phyloP scores from a whole-genome alignment of 2,329 filamentous ascomycete species.

The Xylaria sp. region DNA sequence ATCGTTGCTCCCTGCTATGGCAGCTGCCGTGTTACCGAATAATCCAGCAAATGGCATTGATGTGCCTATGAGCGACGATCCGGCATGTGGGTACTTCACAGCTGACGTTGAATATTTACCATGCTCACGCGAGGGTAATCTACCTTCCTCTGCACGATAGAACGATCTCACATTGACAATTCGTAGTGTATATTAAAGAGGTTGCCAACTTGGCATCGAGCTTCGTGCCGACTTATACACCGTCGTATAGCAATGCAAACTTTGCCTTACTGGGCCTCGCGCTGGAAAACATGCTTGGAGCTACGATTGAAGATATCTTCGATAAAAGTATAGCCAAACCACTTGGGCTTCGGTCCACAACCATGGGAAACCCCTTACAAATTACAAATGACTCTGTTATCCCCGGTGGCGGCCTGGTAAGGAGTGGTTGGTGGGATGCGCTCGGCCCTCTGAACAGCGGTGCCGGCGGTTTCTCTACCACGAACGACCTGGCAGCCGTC shows the following conservation, averaged over 20 bases:
- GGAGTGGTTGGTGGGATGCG: slow-evolving; percentile 9
- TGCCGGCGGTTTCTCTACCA: slow-evolving; percentile 19
- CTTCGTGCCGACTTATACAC: slow-evolving; percentile 14
- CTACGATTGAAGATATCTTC: slow-evolving; percentile 12
- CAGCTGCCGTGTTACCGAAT: slow-evolving; percentile 13
- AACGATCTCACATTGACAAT: background rate
- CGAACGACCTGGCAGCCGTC: slow-evolving; percentile 11
- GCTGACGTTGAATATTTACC: slow-evolving; percentile 9
- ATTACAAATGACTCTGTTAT: slow-evolving; percentile 17
- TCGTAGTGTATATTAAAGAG: slow-evolving; percentile 13
- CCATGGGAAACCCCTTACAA: slow-evolving; percentile 5
- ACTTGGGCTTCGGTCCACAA: slow-evolving; percentile 9
- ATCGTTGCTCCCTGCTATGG: slow-evolving; percentile 8
- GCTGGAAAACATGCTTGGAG: slow-evolving; percentile 13
- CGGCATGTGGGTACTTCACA: slow-evolving; percentile 19
- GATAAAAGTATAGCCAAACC: slow-evolving; percentile 1
- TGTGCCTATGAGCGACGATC: slow-evolving; percentile 17
- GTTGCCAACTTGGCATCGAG: slow-evolving; percentile 12
- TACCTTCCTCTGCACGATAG: background rate
- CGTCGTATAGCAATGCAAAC: slow-evolving; percentile 22
- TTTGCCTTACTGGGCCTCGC: slow-evolving; percentile 18
- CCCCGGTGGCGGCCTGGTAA: slow-evolving; percentile 4
- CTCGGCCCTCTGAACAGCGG: slow-evolving; percentile 14
- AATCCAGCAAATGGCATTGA: slow-evolving; percentile 18
- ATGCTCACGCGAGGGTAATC: slow-evolving; percentile 12